A percentile compares a stretch with the other conserved stretches of the same genome.
These are phyloP conservation scores for Xylaria sp. DNA, from an alignment of 2,329 filamentous ascomycete species.

Conservation along the genomic window DNA sequence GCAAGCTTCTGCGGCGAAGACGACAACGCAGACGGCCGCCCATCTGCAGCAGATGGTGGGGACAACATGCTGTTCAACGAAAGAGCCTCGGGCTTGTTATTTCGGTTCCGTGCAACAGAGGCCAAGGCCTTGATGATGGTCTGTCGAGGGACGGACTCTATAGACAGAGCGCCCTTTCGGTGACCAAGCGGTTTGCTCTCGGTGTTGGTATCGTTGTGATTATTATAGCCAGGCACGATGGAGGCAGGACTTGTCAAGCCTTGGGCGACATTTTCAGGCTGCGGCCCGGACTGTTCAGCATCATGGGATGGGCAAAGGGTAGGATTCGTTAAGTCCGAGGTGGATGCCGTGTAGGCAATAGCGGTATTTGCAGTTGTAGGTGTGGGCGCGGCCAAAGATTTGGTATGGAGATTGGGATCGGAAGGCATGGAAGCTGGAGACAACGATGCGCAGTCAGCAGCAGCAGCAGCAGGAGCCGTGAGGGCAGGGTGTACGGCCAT, in stretches of 20 bases:
- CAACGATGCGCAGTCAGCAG: constrained; percentile 27
- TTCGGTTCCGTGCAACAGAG: constrained; percentile 65
- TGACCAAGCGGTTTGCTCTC: constrained; percentile 42
- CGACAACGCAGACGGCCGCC: constrained; percentile 49
- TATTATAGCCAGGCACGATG: constrained; percentile 38
- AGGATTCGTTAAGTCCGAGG: constrained; percentile 32
- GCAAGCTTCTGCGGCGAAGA: constrained; percentile 67
- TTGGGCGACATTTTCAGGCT: constrained; percentile 35
- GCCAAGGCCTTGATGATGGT: constrained; percentile 83
- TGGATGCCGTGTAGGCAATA: constrained; percentile 9
- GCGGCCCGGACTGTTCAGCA: constrained; percentile 33
- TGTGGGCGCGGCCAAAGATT: background rate
- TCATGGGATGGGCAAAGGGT: constrained; percentile 27
- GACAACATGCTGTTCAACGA: constrained; percentile 66
- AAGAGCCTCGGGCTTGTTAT: constrained; percentile 66
- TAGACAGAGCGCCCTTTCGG: constrained; percentile 59
- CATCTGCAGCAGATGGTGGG: constrained; percentile 45
- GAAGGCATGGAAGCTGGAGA: constrained; percentile 20
- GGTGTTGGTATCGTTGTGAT: constrained; percentile 1
- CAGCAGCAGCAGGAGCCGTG: constrained; percentile 27
- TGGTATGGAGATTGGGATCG: constrained; percentile 11
- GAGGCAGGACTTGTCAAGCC: constrained; percentile 34
- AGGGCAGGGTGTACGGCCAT: constrained; percentile 36
- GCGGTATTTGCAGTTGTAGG: constrained; percentile 3
- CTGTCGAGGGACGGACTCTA: constrained; percentile 75